Evolutionary conservation across 768 basidiomycete genomes (phyloP), one percentile per base, ranked within the genome.

Genomic region (Neoboletus brunneissimus): DNA sequence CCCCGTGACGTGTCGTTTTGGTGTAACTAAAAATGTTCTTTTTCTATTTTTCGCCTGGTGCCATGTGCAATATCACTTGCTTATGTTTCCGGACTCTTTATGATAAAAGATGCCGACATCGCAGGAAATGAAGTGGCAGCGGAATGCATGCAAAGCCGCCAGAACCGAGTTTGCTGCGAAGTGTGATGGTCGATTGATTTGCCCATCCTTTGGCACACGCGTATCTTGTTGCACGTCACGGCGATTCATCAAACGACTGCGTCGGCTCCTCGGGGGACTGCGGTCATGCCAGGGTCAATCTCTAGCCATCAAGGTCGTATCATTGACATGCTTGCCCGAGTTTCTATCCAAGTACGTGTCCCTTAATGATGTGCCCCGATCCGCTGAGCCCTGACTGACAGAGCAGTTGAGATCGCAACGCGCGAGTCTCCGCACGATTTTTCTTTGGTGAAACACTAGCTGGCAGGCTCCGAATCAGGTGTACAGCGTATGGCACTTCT

Each of bases 141-240:
- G 25, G 60, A 69, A 48, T 42, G 23, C 29, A 34, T 48, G 51
- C 31, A 58, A 51, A 46, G 31, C 51, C 47, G 46, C 40, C 51
- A 29, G 34, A 49, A 50, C 37, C 51, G 25, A 64, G 48, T 60
- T 46, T 48, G 22, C 32, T 50, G 54, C 50, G 45, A 64, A 67
- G 55, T 38, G 55, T 35, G 37, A 46, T 43, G 29, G 44, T 61
- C 56, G 64, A 66, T 65, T 65, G 59, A 66, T 67, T 65, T 54
- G 38, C 56, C 63, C 55, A 23, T 49, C 46, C 38, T 22, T 34
- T 46, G 38, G 43, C 29, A 43, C 54, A 48, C 34, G 62, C 51
- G 53, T 65, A 49, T 77, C 75, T 42, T 77, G 80, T 62, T 75
- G 68, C 79, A 48, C 75, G 74, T 37, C 71, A 73, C 40, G 79